Percentiles rank a stretch among this genome's conserved stretches.
phyloP scores from a whole-genome alignment of 2,329 filamentous ascomycete genomes.

The Trichoderma simmonsii region DNA sequence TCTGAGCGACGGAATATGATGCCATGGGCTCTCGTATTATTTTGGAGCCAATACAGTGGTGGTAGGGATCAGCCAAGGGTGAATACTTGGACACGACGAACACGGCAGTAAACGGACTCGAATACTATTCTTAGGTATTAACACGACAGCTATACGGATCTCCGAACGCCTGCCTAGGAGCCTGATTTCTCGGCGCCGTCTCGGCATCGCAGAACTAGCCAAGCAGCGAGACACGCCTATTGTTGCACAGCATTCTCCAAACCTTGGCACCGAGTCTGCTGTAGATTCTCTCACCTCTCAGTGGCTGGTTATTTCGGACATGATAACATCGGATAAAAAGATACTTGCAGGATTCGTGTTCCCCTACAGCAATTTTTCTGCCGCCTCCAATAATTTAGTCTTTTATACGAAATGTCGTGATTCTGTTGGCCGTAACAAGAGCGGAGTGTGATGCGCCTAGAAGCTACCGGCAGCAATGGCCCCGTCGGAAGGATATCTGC shows the following conservation, averaged over 20 bases:
- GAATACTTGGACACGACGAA: neutral
- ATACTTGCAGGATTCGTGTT: neutral
- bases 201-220: neutral
- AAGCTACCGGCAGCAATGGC: neutral
- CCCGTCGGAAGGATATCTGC: neutral
- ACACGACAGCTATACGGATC: neutral
- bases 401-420: neutral
- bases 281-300: neutral
- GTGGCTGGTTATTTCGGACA: neutral
- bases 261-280: neutral
- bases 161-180: neutral
- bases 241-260: neutral
- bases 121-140: neutral
- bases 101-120: neutral
- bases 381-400: neutral
- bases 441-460: neutral
- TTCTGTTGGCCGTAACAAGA: neutral
- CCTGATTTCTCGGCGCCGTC: neutral
- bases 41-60: neutral
- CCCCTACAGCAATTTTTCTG: neutral
- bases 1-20: neutral
- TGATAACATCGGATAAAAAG: neutral
- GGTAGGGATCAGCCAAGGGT: neutral
- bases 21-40: neutral
- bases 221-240: neutral